Evolutionary conservation across 2,329 filamentous ascomycete genomes (phyloP).

Genomic region (Blastomyces parvus): DNA sequence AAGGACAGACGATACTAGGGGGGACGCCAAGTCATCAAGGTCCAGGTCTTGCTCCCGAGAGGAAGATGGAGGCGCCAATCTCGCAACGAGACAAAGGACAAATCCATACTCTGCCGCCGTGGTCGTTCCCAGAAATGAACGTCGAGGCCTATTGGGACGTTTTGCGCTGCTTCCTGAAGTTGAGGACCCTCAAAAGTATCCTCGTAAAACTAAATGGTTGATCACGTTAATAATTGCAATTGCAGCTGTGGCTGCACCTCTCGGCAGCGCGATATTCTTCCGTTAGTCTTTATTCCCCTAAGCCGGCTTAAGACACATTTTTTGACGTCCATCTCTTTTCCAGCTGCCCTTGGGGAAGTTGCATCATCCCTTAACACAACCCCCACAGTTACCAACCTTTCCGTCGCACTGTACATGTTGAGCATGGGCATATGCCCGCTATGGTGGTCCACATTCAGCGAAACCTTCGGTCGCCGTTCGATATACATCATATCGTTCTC

Average conservation of each 20-base stretch:
- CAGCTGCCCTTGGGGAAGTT: slow-evolving; percentile 60
- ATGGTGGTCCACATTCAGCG: slow-evolving; percentile 79
- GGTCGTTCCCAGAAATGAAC: slow-evolving; percentile 43
- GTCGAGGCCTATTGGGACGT: slow-evolving; percentile 63
- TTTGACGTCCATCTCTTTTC: slow-evolving; percentile 5
- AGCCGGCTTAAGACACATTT: background rate
- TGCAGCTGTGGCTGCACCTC: slow-evolving; percentile 66
- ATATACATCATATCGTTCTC: slow-evolving; percentile 68
- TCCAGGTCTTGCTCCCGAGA: background rate
- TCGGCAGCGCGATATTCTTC: slow-evolving; percentile 77
- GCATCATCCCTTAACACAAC: slow-evolving; percentile 52
- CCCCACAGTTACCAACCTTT: slow-evolving; percentile 61
- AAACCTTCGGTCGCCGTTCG: slow-evolving; percentile 59
- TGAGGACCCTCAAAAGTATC: slow-evolving; percentile 64
- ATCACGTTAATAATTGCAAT: slow-evolving; percentile 70
- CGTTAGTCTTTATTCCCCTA: slow-evolving; percentile 44
- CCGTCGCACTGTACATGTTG: slow-evolving; percentile 72
- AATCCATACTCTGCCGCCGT: slow-evolving; percentile 24
- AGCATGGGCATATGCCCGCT: slow-evolving; percentile 74
- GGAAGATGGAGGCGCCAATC: background rate
- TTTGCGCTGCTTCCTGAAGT: slow-evolving; percentile 70
- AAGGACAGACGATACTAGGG: background rate
- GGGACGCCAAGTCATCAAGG: background rate
- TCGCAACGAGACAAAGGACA: background rate
- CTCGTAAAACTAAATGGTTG: slow-evolving; percentile 67